Evolutionary conservation across 768 basidiomycete species (phyloP).

Genomic region (Calocybe indica): DNA sequence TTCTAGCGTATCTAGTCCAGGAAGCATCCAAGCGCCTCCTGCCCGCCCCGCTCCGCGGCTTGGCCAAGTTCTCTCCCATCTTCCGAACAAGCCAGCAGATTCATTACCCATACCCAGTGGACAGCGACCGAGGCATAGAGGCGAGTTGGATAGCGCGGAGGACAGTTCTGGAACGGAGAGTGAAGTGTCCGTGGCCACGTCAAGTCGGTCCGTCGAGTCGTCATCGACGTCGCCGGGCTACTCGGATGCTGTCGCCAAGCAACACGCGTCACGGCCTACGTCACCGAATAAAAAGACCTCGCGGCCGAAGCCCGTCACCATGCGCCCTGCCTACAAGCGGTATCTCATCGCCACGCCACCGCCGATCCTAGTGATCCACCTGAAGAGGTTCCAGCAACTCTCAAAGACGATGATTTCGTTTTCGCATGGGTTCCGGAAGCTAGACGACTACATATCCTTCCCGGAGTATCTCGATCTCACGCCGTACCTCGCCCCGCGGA

Average conservation of each 20-base stretch:
- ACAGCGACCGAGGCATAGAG: conserved; percentile 5
- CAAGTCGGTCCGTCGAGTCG: conserved; percentile 11
- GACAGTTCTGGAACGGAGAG: conserved; percentile 41
- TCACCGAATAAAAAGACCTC: conserved; percentile 15
- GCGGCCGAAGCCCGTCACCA: conserved; percentile 55
- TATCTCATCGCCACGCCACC: conserved; percentile 87
- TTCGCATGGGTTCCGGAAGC: conserved; percentile 74
- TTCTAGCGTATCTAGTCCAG: conserved; percentile 5
- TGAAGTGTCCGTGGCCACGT: conserved; percentile 28
- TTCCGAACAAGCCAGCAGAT: conserved; percentile 7
- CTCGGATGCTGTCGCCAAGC: neutral
- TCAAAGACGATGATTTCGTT: conserved; percentile 58
- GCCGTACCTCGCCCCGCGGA: conserved; percentile 81
- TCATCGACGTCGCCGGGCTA: conserved; percentile 3
- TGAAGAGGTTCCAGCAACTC: conserved; percentile 92
- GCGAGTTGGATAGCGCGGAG: conserved; percentile 19
- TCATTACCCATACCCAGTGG: conserved; percentile 12
- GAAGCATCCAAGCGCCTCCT: conserved; percentile 2
- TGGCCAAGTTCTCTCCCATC: conserved; percentile 10
- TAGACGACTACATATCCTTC: conserved; percentile 89
- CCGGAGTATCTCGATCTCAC: conserved; percentile 81
- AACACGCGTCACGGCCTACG: neutral
- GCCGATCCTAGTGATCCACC: conserved; percentile 84
- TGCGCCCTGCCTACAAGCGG: conserved; percentile 87
- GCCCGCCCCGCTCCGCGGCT: conserved; percentile 9